phyloP scores from a whole-genome alignment of 345 rosid species.

The Mangifera indica region DNA sequence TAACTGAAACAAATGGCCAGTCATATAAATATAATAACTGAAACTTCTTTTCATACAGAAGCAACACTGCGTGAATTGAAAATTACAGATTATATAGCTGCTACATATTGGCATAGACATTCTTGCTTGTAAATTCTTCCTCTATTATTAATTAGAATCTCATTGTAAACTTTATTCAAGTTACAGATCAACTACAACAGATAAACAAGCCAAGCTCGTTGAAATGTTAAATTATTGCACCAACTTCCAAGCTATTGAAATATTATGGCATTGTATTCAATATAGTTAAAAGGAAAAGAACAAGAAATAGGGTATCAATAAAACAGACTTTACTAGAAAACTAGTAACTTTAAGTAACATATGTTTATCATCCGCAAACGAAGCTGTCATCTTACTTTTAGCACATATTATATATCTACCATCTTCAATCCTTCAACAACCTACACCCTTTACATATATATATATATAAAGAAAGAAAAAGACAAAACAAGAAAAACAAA shows the following conservation, averaged over 20 bases:
- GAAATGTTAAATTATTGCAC: not conserved
- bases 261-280: not conserved
- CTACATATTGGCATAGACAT: not conserved
- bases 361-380: not conserved
- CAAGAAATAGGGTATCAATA: not conserved
- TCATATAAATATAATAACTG: not conserved
- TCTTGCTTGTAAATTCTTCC: not conserved
- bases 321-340: not conserved
- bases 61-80: not conserved
- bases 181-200: not conserved
- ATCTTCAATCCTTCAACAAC: not conserved
- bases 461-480: too few relatives aligned
- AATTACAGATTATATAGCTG: not conserved
- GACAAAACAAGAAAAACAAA: too few relatives aligned
- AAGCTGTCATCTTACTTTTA: not conserved
- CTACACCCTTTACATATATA: not conserved
- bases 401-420: not conserved
- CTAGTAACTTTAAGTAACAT: not conserved
- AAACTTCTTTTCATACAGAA: not conserved
- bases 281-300: not conserved
- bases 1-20: not conserved
- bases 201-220: not conserved
- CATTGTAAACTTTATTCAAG: not conserved
- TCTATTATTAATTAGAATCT: not conserved
- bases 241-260: too few relatives aligned